Evolutionary conservation across 2,329 filamentous ascomycete genomes (phyloP).

Genomic region (Alternaria arborescens): DNA sequence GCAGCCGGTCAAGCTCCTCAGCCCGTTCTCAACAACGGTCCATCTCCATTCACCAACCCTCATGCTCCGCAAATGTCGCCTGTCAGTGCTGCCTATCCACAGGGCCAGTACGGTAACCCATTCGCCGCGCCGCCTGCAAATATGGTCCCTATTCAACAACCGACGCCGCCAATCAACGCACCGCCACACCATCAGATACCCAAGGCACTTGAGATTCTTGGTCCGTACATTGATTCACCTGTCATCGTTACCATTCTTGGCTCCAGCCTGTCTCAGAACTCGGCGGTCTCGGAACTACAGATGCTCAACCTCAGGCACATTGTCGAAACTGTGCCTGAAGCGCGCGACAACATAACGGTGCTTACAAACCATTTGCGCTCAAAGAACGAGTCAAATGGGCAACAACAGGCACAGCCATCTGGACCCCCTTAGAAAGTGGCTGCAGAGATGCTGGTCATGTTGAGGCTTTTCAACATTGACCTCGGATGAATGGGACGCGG

Average conservation of each 20-base stretch:
- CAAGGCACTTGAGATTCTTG: conserved; percentile 53
- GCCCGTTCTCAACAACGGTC: conserved; percentile 33
- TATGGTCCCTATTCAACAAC: conserved; percentile 18
- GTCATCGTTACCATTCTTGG: conserved; percentile 53
- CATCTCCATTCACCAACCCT: conserved; percentile 42
- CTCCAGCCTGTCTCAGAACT: conserved; percentile 36
- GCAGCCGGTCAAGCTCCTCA: conserved; percentile 24
- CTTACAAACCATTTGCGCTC: conserved; percentile 33
- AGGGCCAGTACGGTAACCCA: conserved; percentile 33
- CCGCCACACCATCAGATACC: conserved; percentile 46
- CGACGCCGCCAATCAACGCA: conserved; percentile 16
- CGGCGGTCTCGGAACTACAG: conserved; percentile 60
- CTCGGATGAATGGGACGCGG: neutral
- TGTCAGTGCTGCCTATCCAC: conserved; percentile 36
- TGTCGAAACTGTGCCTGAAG: conserved; percentile 70
- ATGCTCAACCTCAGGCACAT: conserved; percentile 77
- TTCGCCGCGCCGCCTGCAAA: conserved; percentile 26
- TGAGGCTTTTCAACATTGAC: neutral
- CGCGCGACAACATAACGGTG: conserved; percentile 64
- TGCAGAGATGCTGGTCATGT: neutral
- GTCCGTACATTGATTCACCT: conserved; percentile 53
- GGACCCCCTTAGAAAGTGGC: conserved; percentile 6
- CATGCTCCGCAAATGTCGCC: conserved; percentile 48
- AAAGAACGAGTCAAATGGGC: conserved; percentile 17
- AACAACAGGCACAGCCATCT: conserved; percentile 12